Conservation (phyloP, 257 asterid species). For the Scutellaria galericulata region DNA sequence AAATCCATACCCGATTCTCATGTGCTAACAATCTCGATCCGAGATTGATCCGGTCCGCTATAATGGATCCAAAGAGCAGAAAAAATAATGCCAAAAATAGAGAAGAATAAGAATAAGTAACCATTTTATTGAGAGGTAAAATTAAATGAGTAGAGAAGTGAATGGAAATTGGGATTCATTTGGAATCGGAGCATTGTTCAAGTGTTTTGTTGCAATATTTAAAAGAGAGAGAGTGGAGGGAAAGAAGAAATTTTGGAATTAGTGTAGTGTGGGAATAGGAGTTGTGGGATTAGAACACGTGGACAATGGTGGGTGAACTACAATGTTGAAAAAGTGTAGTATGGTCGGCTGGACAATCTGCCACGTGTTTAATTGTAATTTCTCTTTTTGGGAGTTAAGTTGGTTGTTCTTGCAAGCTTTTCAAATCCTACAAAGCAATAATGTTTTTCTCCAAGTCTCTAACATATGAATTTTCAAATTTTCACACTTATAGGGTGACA, state of each 20-base stretch:
- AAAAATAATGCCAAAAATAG: conserved; percentile 32
- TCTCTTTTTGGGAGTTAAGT: background rate
- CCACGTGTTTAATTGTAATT: conserved; percentile 44
- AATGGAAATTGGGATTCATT: conserved; percentile 20
- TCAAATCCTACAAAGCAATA: conserved; percentile 4
- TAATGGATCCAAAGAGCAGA: conserved; percentile 37
- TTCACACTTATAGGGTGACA: conserved; percentile 32
- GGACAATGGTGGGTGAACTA: conserved; percentile 74
- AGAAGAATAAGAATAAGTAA: conserved; percentile 22
- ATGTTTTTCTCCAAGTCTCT: background rate
- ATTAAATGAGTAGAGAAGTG: background rate
- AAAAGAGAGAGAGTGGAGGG: conserved; percentile 38
- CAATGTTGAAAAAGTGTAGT: conserved; percentile 59
- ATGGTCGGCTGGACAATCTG: conserved; percentile 59
- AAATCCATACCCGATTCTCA: conserved; percentile 70
- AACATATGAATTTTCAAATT: conserved; percentile 2
- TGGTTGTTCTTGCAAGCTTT: conserved; percentile 23
- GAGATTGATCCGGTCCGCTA: conserved; percentile 47
- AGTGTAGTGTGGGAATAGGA: conserved; percentile 34
- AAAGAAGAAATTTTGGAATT: conserved; percentile 39
- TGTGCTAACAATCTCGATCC: conserved; percentile 70
- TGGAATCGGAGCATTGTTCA: conserved; percentile 14
- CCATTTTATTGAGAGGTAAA: conserved; percentile 29
- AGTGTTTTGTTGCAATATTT: conserved; percentile 32
- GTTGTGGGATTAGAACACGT: conserved; percentile 52